Evolutionary conservation across 148 eudicot species (phyloP).

Genomic region (Persicaria tinctoria): DNA sequence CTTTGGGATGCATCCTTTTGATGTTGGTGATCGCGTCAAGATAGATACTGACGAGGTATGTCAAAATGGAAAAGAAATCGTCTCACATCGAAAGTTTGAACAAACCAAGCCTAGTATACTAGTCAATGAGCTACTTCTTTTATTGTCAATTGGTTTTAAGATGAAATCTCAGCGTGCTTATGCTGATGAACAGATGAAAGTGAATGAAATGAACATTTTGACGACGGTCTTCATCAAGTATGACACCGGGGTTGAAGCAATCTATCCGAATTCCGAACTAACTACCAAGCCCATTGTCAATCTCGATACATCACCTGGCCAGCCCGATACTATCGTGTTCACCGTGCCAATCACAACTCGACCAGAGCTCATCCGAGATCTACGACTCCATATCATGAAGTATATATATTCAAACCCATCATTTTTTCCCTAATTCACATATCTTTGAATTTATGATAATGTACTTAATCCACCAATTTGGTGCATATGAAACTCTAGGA

Average conservation of each 20-base stretch:
- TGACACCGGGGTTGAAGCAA: not conserved
- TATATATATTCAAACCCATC: not conserved
- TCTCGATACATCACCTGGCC: slow-evolving; percentile 6
- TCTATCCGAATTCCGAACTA: slow-evolving; percentile 6
- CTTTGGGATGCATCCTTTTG: slow-evolving; percentile 12
- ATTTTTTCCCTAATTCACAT: not conserved
- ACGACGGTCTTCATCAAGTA: slow-evolving; percentile 3
- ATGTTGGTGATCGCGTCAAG: slow-evolving; percentile 9
- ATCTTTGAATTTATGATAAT: not conserved
- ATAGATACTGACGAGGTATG: not conserved
- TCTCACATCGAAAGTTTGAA: no score
- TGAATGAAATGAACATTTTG: not conserved
- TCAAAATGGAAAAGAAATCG: no score
- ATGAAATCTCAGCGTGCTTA: not conserved
- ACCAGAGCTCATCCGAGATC: not conserved
- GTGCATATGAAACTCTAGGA: not conserved
- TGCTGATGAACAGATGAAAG: slow-evolving; percentile 5
- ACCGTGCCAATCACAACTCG: not conserved
- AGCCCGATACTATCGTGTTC: slow-evolving; percentile 2
- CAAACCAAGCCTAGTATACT: no score
- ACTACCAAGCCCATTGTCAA: not conserved
- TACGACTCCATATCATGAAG: not conserved
- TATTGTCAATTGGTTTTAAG: no score
- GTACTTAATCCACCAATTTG: not conserved
- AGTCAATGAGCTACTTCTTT: no score